These are phyloP conservation scores for Mortierella sp. DNA, from an alignment of 371 early-diverging fungal species.

Conservation along the genomic window DNA sequence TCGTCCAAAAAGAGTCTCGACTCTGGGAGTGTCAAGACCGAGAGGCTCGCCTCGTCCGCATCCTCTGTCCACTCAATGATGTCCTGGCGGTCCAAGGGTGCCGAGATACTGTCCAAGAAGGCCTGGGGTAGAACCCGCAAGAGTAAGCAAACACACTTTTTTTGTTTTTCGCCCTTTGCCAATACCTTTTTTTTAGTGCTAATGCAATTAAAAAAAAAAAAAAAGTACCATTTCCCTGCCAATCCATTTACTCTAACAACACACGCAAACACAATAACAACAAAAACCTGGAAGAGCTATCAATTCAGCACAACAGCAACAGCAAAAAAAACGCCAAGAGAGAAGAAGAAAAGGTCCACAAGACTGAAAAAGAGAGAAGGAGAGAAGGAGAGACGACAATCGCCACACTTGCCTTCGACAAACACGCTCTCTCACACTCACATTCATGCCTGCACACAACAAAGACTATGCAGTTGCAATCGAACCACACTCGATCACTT, in stretches of 20 bases:
- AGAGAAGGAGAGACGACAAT: neutral
- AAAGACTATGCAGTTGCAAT: too few relatives aligned
- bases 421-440: too few relatives aligned
- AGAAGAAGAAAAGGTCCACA: neutral
- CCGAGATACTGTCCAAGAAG: constrained; percentile 54
- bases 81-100: constrained; percentile 55
- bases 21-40: constrained; percentile 10
- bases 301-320: neutral
- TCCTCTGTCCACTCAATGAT: constrained; percentile 51
- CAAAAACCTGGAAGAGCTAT: too few relatives aligned
- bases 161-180: constrained; percentile 5
- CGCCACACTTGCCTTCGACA: too few relatives aligned
- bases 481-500: too few relatives aligned
- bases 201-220: constrained; percentile 15
- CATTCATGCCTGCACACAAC: too few relatives aligned
- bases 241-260: neutral
- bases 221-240: neutral
- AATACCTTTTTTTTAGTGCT: constrained; percentile 23
- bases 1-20: constrained; percentile 31
- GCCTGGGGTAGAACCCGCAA: constrained; percentile 51
- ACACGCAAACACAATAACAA: neutral
- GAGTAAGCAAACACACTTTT: constrained; percentile 35
- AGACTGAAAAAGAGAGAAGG: neutral
- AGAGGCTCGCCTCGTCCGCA: constrained; percentile 33
- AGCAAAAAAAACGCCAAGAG: neutral